Conservation (phyloP, 148 eudicot species). For the Linanthus parryae region DNA sequence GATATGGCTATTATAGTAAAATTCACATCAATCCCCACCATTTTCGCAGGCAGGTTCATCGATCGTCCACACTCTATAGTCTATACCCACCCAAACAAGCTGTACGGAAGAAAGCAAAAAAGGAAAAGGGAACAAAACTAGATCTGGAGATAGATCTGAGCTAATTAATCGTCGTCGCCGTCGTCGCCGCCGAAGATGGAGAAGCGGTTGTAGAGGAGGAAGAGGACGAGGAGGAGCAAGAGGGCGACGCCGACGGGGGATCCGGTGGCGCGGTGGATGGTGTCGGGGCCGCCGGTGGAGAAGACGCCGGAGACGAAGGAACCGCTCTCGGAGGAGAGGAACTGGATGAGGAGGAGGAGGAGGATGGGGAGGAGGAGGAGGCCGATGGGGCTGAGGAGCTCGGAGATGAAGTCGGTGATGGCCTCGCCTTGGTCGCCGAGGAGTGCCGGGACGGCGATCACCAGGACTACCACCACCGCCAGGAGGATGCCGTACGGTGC, state of each 20-base stretch:
- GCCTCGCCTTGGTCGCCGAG: slow-evolving; percentile 72
- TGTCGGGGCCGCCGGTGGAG: slow-evolving; percentile 60
- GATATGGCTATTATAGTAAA: too few relatives aligned
- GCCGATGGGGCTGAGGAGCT: slow-evolving; percentile 61
- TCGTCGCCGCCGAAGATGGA: slow-evolving; percentile 84
- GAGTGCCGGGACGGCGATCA: slow-evolving; percentile 33
- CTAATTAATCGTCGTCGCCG: slow-evolving; percentile 71
- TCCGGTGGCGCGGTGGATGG: slow-evolving; percentile 76
- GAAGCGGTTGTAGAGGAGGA: slow-evolving; percentile 55
- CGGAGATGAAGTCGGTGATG: slow-evolving; percentile 52
- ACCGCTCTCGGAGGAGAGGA: slow-evolving; percentile 61
- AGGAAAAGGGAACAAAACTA: too few relatives aligned
- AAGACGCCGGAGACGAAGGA: slow-evolving; percentile 41
- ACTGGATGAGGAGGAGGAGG: slow-evolving; percentile 63
- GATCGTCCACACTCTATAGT: too few relatives aligned
- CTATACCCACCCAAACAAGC: too few relatives aligned
- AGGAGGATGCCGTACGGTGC: slow-evolving; percentile 70
- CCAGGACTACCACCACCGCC: slow-evolving; percentile 46
- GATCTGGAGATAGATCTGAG: too few relatives aligned
- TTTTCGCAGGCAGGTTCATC: too few relatives aligned
- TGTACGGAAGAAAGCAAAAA: too few relatives aligned
- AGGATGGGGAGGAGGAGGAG: slow-evolving; percentile 62
- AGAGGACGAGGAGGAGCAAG: slow-evolving; percentile 41
- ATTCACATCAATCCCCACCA: too few relatives aligned
- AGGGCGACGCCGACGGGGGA: slow-evolving; percentile 81